Conservation (phyloP, 805 yeast genomes). For the Starmerella floris region DNA sequence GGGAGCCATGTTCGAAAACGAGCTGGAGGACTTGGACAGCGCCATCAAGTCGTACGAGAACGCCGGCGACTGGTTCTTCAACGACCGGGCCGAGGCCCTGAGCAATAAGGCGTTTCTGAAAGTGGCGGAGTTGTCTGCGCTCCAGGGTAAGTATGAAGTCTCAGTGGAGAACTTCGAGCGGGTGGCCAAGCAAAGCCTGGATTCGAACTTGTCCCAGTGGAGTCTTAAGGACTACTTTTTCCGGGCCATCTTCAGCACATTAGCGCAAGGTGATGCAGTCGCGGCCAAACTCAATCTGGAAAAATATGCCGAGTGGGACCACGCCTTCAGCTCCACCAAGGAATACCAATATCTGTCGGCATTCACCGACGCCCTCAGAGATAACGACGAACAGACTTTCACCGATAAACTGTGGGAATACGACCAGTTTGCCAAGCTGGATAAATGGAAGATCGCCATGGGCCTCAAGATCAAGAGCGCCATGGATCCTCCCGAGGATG, state of each 20-base stretch:
- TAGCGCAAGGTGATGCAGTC: slow-evolving; percentile 72
- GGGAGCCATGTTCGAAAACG: slow-evolving; percentile 73
- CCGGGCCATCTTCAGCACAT: slow-evolving; percentile 66
- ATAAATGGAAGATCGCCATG: slow-evolving; percentile 77
- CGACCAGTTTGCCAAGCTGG: slow-evolving; percentile 79
- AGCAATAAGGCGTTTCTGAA: slow-evolving; percentile 78
- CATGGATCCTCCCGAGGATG: slow-evolving; percentile 62
- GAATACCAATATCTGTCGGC: slow-evolving; percentile 59
- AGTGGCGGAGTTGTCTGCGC: slow-evolving; percentile 78
- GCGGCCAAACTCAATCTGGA: slow-evolving; percentile 67
- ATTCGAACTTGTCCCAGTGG: slow-evolving; percentile 74
- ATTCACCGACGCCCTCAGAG: slow-evolving; percentile 58
- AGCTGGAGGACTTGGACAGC: slow-evolving; percentile 47
- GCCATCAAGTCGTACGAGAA: slow-evolving; percentile 74
- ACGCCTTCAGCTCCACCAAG: slow-evolving; percentile 47
- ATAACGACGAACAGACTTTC: slow-evolving; percentile 66
- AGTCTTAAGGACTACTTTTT: slow-evolving; percentile 81
- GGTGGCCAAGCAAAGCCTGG: slow-evolving; percentile 61
- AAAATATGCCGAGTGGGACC: slow-evolving; percentile 56
- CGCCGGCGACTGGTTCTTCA: slow-evolving; percentile 91
- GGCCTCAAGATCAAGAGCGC: slow-evolving; percentile 67
- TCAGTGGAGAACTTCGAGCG: slow-evolving; percentile 69
- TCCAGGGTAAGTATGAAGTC: slow-evolving; percentile 54
- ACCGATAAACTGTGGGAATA: slow-evolving; percentile 64
- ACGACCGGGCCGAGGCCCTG: slow-evolving; percentile 85